Percentiles rank a stretch among this genome's conserved stretches.
phyloP scores from a whole-genome alignment of 1,284 basidiomycete genomes.

The Moesziomyces globuligerus region DNA sequence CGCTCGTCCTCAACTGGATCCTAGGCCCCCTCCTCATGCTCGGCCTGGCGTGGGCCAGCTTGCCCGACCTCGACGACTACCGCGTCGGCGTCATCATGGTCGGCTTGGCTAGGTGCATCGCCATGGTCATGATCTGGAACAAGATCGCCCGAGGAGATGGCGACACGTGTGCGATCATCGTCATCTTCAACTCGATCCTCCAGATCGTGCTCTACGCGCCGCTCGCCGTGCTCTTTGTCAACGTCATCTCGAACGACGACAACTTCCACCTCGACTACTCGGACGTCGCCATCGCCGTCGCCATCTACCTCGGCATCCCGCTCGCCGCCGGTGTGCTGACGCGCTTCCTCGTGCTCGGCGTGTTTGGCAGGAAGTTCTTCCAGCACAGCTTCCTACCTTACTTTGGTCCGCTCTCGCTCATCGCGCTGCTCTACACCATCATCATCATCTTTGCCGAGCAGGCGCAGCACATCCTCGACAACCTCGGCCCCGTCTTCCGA shows the following conservation, averaged over 20 bases:
- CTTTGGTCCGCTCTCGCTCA: constrained; percentile 78
- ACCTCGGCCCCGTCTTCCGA: constrained; percentile 52
- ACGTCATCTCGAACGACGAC: constrained; percentile 71
- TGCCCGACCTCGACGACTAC: constrained; percentile 73
- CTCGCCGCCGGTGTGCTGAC: constrained; percentile 77
- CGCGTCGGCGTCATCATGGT: constrained; percentile 73
- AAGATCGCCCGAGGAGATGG: constrained; percentile 79
- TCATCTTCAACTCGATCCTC: constrained; percentile 73
- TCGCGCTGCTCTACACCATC: constrained; percentile 74
- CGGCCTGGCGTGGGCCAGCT: constrained; percentile 82
- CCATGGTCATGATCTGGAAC: constrained; percentile 71
- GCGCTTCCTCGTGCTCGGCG: constrained; percentile 72
- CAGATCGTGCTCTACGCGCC: constrained; percentile 84
- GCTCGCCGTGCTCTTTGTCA: constrained; percentile 79
- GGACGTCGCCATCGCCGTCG: constrained; percentile 77
- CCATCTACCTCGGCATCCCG: constrained; percentile 75
- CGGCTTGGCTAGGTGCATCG: constrained; percentile 72
- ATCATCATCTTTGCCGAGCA: constrained; percentile 80
- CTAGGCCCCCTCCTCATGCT: constrained; percentile 81
- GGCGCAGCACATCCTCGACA: constrained; percentile 66
- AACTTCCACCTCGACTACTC: constrained; percentile 75
- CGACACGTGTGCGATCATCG: constrained; percentile 79
- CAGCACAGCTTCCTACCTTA: constrained; percentile 74
- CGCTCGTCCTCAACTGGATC: constrained; percentile 83
- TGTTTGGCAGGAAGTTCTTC: constrained; percentile 71